Percentiles rank a stretch among this genome's conserved stretches.
Evolutionary conservation across 306 rosid genomes (phyloP).

Genomic region (Potentilla sterilis): DNA sequence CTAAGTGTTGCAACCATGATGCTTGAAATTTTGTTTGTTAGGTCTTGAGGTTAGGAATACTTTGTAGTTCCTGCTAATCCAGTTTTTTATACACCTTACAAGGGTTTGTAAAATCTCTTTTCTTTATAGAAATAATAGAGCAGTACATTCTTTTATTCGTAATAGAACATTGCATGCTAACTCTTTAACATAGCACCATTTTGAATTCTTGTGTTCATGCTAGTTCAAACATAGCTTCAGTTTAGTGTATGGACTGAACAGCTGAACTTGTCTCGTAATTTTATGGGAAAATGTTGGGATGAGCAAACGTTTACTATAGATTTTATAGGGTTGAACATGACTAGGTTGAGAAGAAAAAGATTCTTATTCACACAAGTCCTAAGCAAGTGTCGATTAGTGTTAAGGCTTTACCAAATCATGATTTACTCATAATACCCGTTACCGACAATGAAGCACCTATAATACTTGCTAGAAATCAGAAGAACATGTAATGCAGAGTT

Average conservation of each 20-base stretch:
- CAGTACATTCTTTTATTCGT: constrained; percentile 42
- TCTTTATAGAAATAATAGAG: constrained; percentile 37
- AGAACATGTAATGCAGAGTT: too few species aligned
- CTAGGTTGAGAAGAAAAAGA: too few species aligned
- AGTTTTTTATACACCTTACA: constrained; percentile 13
- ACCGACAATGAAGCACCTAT: too few species aligned
- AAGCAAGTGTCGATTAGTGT: too few species aligned
- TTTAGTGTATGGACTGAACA: background rate
- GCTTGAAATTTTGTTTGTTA: constrained; percentile 51
- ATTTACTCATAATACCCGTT: too few species aligned
- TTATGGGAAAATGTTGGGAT: background rate
- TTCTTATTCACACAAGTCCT: too few species aligned
- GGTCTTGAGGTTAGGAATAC: constrained; percentile 27
- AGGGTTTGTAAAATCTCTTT: constrained; percentile 31
- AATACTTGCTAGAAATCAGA: too few species aligned
- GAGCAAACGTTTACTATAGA: background rate
- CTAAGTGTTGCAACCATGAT: constrained; percentile 36
- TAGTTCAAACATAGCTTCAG: background rate
- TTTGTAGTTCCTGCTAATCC: constrained; percentile 20
- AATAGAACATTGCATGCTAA: constrained; percentile 14
- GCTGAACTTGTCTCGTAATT: background rate
- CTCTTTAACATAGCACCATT: background rate
- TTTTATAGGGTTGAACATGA: background rate
- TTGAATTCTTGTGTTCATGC: background rate
- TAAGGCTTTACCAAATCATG: too few species aligned